phyloP scores from a whole-genome alignment of 331 rosid genomes.

The Cydonia oblonga region DNA sequence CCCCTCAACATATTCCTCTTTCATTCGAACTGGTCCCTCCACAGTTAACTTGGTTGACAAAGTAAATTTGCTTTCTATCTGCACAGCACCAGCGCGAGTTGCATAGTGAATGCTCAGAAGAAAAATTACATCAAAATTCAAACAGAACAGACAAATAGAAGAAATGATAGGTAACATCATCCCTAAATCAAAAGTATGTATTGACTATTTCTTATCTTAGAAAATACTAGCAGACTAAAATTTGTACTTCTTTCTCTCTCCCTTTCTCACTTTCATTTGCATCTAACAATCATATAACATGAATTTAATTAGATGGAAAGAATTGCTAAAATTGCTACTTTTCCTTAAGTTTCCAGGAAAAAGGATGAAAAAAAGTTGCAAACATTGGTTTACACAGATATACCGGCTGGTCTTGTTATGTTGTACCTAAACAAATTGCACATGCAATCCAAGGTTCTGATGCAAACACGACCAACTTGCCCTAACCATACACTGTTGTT shows the following conservation, averaged over 20 bases:
- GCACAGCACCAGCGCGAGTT: slow-evolving; percentile 19
- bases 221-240: background rate
- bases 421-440: background rate
- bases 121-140: background rate
- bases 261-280: background rate
- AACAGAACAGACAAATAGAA: background rate
- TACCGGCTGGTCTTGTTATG: background rate
- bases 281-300: background rate
- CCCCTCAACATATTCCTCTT: slow-evolving; percentile 85
- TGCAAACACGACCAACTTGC: background rate
- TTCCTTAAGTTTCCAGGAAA: background rate
- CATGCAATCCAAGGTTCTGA: background rate
- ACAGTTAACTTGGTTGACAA: slow-evolving; percentile 62
- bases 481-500: background rate
- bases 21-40: slow-evolving; percentile 92
- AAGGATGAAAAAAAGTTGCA: background rate
- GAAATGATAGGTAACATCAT: background rate
- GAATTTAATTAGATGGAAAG: background rate
- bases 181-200: background rate
- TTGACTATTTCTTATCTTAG: background rate
- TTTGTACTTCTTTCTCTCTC: background rate
- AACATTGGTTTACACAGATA: background rate
- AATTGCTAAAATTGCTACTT: background rate
- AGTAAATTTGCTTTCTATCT: slow-evolving; percentile 67
- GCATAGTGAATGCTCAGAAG: slow-evolving; percentile 6